phyloP scores from a whole-genome alignment of 2,329 filamentous ascomycete species.

The Clathrospora elynae region DNA sequence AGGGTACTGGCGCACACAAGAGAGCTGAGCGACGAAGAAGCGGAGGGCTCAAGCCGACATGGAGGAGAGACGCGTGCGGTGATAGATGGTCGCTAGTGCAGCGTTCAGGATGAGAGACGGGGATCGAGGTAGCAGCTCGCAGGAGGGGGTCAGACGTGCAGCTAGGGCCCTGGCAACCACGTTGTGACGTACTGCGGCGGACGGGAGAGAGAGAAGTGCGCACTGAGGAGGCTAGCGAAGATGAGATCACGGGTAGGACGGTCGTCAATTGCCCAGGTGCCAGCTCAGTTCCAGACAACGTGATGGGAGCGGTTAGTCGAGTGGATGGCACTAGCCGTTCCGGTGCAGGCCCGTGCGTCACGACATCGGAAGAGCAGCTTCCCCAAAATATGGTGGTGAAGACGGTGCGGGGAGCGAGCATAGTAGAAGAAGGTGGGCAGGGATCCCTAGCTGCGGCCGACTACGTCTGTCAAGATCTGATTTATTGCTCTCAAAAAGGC shows the following conservation, averaged over 20 bases:
- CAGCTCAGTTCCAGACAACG: conserved; percentile 28
- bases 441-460: too few species aligned
- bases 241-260: conserved; percentile 25
- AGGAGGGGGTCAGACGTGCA: conserved; percentile 29
- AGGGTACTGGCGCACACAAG: conserved; percentile 26
- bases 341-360: conserved; percentile 25
- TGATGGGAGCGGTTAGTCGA: conserved; percentile 25
- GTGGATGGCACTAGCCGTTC: conserved; percentile 26
- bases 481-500: too few species aligned
- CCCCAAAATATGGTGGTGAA: neutral
- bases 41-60: conserved; percentile 39
- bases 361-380: conserved; percentile 6
- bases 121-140: conserved; percentile 29
- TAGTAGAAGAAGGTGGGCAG: too few species aligned
- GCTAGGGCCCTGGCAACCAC: conserved; percentile 28
- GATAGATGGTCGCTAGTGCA: conserved; percentile 36
- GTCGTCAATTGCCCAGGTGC: conserved; percentile 28
- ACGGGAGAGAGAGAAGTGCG: conserved; percentile 16
- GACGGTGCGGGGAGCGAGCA: too few species aligned
- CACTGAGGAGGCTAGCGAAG: conserved; percentile 16
- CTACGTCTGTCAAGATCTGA: too few species aligned
- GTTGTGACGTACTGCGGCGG: conserved; percentile 22
- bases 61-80: conserved; percentile 33
- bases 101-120: conserved; percentile 32
- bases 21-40: conserved; percentile 16